Base-by-base conservation (phyloP, 2,329 filamentous ascomycete species). In the Nothophoma quercina region DNA sequence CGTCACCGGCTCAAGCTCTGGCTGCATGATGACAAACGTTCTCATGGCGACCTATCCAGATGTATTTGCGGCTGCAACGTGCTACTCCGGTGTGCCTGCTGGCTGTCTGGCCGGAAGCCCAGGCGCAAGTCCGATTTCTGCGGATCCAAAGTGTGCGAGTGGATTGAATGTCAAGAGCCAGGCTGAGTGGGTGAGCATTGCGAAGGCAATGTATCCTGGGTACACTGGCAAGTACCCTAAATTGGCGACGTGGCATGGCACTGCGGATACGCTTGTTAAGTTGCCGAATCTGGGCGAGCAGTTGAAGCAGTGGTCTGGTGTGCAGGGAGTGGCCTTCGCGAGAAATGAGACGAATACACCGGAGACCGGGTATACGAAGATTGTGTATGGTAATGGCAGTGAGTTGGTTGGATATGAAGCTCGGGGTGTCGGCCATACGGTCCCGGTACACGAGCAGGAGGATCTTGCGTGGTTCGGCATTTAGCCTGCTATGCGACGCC, bases 31-130 rank as follows among this genome's bases (percentile, higher is more conserved):
- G 68, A 55, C 65, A 21, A 70, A 71, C 48, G 67, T 71, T 1
- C 55, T 72, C 29, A 56, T 63, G 26, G 67, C 58, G 2, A 60
- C 63, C 3, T 71, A 71, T 35, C 68, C 67, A 0, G 67, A 70
- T 9, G 52, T 69, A 25, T 61, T 70, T 47, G 59, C 51, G 7
- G 68, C 68, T 2, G 67, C 55, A 3, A 52, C 63, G 1, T 61
- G 55, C 30, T 72, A 69, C 47, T 67, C 66, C 1, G 69, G 68
- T 7, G 56, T 62, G 2, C 62, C 68, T 21, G 63, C 60, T 13
- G 70, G 63, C 21, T 73, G 70, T 52, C 55, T 68, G 16, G 65
- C 66, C 15, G 70, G 68, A 2, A 74, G 87, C 88, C 62, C 63
- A 8, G 60, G 62, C 13, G 59, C 62, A n/a, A 58, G 51, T 15